phyloP scores from a whole-genome alignment of 768 basidiomycete genomes.

The Termitomyces sp. region DNA sequence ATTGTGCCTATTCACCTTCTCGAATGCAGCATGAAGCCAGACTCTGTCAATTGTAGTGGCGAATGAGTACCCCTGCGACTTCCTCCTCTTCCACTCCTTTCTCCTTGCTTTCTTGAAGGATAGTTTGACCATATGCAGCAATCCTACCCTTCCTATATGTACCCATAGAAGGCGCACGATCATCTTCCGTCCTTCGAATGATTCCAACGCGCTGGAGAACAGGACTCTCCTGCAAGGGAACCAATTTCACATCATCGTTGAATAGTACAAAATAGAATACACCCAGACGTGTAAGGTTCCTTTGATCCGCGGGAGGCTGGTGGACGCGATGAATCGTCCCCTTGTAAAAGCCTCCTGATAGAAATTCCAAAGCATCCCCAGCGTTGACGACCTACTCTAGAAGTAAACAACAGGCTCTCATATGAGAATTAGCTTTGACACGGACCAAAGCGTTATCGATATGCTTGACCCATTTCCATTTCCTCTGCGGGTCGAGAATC shows the following conservation, averaged over 20 bases:
- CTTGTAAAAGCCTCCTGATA: constrained; percentile 41
- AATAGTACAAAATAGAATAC: constrained; percentile 40
- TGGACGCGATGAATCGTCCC: constrained; percentile 44
- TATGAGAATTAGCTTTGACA: not conserved
- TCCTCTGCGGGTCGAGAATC: constrained; percentile 33
- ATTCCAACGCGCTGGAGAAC: constrained; percentile 33
- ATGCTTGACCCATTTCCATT: constrained; percentile 44
- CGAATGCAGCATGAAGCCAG: not conserved
- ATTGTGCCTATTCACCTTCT: not conserved
- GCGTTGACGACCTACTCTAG: constrained; percentile 33
- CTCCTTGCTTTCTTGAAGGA: constrained; percentile 23
- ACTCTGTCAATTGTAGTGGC: constrained; percentile 37
- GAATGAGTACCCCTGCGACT: constrained; percentile 37
- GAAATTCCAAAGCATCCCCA: constrained; percentile 42
- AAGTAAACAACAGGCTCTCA: not conserved
- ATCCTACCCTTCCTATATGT: constrained; percentile 35
- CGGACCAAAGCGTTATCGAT: constrained; percentile 39
- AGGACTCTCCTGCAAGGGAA: constrained; percentile 35
- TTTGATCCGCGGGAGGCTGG: constrained; percentile 44
- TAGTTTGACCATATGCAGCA: constrained; percentile 32
- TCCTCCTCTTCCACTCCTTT: constrained; percentile 40
- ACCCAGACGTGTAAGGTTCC: constrained; percentile 34
- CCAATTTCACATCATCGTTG: constrained; percentile 35
- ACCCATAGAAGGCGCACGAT: constrained; percentile 34
- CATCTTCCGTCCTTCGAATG: constrained; percentile 24